Conservation (phyloP, 371 early-diverging fungal genomes). For the Chytridium lagenaria region DNA sequence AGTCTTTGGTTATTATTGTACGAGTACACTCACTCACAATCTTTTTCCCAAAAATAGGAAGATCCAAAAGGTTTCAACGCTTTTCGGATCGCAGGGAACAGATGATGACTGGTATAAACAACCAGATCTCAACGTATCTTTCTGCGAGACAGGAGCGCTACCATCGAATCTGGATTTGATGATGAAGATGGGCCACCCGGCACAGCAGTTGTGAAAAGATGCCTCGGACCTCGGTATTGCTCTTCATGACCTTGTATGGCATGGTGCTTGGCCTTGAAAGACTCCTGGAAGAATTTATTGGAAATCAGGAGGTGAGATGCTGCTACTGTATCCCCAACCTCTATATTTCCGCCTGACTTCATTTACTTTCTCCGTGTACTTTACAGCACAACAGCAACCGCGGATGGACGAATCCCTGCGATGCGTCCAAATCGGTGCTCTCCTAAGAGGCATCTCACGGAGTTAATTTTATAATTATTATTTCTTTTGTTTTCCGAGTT, state of each 20-base stretch:
- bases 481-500: background rate
- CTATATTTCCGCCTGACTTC: background rate
- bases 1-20: background rate
- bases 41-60: slow-evolving; percentile 12
- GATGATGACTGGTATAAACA: slow-evolving; percentile 32
- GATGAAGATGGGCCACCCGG: background rate
- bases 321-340: background rate
- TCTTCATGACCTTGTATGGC: slow-evolving; percentile 37
- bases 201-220: slow-evolving; percentile 2
- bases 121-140: slow-evolving; percentile 35
- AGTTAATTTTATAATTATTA: background rate
- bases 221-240: slow-evolving; percentile 20
- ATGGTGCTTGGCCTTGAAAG: slow-evolving; percentile 40
- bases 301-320: slow-evolving; percentile 16
- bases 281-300: slow-evolving; percentile 36
- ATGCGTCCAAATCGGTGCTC: slow-evolving; percentile 31
- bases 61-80: slow-evolving; percentile 22
- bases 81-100: slow-evolving; percentile 35
- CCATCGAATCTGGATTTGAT: background rate
- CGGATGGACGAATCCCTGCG: slow-evolving; percentile 38
- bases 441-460: slow-evolving; percentile 16
- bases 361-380: background rate
- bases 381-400: slow-evolving; percentile 28
- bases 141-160: slow-evolving; percentile 23
- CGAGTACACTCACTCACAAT: no score